Base-by-base conservation (phyloP, 176 grass and related monocot species). In the Bolboschoenus planiculmis region DNA sequence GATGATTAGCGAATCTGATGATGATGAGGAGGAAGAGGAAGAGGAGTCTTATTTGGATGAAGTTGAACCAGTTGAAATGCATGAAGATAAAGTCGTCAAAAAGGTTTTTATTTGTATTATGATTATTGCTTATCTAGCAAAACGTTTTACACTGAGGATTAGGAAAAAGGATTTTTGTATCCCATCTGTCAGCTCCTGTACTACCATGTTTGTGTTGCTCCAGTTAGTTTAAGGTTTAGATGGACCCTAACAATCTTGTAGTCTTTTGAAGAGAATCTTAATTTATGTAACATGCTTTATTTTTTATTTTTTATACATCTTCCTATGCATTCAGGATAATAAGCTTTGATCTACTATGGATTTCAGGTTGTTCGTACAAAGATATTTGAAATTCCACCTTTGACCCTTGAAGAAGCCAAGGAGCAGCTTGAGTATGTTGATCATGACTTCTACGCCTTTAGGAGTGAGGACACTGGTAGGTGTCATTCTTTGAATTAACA, bases 341-440 rank as follows among this genome's bases (percentile, higher is more conserved):
- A 56, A 56, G 21, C 27, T 33, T 18, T 54, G 47, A 56, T 78
- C 8, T 54, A 55, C 39, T 54, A 59, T 42, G 20, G 21, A 51
- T 61, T 76, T 86, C 87, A 94, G 92, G 92, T 97, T 16, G 95
- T 97, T 54, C 90, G 92, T 50, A 97, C 95, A 16, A 97, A 97
- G 87, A 85, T 90, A 83, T 94, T 94, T 11, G 95, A 97, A 84
- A 97, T 97, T 88, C 88, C 95, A 20, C 95, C 92, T n/a, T 84
- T 97, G 55, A 85, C 90, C 13, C 85, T 97, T 39, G 95, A 94
- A n/a, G 95, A 97, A 81, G 95, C 95, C 46, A 84, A 89, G 44
- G 87, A 97, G 71, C 95, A 97, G 85, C 79, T 97, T 0, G 81
- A 90, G 85, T 88, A 88, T 90, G 88, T 97, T 2, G 85, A 94